Conservation (phyloP, 306 rosid species). For the Quercus agrifolia region DNA sequence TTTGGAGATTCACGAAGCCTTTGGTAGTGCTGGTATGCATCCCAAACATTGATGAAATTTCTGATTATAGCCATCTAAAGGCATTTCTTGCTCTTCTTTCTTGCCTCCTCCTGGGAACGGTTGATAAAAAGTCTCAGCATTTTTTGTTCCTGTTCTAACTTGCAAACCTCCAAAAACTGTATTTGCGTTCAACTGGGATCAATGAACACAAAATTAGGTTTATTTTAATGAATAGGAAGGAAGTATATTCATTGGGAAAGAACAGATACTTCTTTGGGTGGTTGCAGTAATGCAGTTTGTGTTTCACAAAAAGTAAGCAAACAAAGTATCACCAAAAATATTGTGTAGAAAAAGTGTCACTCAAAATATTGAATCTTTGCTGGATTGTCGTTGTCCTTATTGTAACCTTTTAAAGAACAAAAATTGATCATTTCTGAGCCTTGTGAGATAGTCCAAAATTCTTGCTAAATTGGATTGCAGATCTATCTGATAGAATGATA, state of each 20-base stretch:
- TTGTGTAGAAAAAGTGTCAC: too few relatives aligned
- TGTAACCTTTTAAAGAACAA: not conserved
- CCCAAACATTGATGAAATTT: conserved; percentile 20
- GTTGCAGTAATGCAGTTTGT: not conserved
- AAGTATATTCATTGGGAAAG: not conserved
- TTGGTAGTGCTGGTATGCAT: conserved; percentile 84
- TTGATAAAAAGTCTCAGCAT: not conserved
- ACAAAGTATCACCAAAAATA: not conserved
- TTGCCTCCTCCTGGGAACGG: conserved; percentile 6
- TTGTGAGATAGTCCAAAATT: not conserved
- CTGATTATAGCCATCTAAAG: conserved; percentile 18
- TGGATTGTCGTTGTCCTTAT: not conserved
- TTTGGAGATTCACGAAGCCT: conserved; percentile 88
- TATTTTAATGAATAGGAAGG: not conserved
- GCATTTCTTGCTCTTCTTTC: not conserved
- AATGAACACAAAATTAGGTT: not conserved
- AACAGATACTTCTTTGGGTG: not conserved
- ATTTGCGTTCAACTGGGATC: not conserved
- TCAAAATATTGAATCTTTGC: not conserved
- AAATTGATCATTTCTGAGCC: not conserved
- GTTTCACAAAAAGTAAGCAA: not conserved
- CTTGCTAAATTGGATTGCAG: not conserved
- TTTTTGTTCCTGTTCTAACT: not conserved
- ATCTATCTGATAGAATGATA: not conserved
- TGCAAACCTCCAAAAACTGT: not conserved